Base-by-base conservation (phyloP, 257 asterid species). In the Cinchona pubescens region DNA sequence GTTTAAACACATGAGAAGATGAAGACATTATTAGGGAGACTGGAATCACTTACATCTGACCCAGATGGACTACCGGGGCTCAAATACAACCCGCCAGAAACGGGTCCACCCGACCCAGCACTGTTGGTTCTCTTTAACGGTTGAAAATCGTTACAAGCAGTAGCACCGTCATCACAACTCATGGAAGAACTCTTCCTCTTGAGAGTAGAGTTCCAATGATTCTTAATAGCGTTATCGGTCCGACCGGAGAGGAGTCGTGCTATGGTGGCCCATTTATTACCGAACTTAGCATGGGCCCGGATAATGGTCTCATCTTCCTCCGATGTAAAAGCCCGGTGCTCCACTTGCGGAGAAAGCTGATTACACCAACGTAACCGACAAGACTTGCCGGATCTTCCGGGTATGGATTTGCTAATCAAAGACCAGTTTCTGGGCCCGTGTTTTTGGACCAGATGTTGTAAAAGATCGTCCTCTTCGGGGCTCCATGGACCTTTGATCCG, bases 401-500 rank as follows among this genome's bases (percentile, higher is more conserved):
- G 90, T 4, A 94, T 92, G 1, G 96, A 86, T 82, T 87, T 89
- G 84, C 97, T 86, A 65, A 94, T 92, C 35, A 90, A 74, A n/a
- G 97, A 89, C 98, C 98, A 94, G 83, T 94, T 90, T 16, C 97
- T 75, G 0, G 97, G 95, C 4, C 98, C 98, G 68, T 90, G 92
- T 72, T 85, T 86, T 48, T 90, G 93, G 37, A 94, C 97, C 1
- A 94, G 95, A 21, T 84, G 91, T 67, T 86, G 92, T 25, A 94
- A 34, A 1, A 83, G 85, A 30, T 89, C 95, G 69, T 94, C 98
- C 49, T 94, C 98, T 40, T 92, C 97, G 3, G 97, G 96, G 75
- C 97, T 92, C 98, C 98, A 94, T 2, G 98, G 98, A 4, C 98
- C 97, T 79, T 90, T 94, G 81, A 90, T 88, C 76, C 97, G 97